Evolutionary conservation across 176 grass and related monocot genomes (phyloP).

Genomic region (Eragrostis curvula): DNA sequence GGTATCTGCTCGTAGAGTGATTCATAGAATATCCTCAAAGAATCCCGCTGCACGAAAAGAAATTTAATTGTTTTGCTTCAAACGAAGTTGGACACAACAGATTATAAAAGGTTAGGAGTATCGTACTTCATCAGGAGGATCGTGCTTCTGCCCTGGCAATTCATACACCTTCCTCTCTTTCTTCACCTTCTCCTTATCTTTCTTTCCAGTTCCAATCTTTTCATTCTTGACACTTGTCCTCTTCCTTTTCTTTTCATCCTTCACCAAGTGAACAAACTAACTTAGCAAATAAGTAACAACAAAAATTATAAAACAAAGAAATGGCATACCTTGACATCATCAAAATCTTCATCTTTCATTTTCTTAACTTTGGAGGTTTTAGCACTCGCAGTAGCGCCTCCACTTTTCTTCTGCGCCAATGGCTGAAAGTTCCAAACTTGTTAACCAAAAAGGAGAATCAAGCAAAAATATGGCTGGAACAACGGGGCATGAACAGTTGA

Average conservation of each 20-base stretch:
- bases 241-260: slow-evolving; percentile 56
- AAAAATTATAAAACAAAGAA: slow-evolving; percentile 1
- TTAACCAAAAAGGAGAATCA: background rate
- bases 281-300: slow-evolving; percentile 31
- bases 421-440: slow-evolving; percentile 34
- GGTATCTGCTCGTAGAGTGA: slow-evolving; percentile 84
- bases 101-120: slow-evolving; percentile 32
- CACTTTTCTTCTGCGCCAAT: slow-evolving; percentile 36
- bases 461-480: slow-evolving; percentile 17
- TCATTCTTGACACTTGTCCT: slow-evolving; percentile 29
- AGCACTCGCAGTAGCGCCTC: slow-evolving; percentile 5
- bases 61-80: slow-evolving; percentile 13
- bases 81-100: background rate
- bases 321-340: slow-evolving; percentile 50
- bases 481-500: background rate
- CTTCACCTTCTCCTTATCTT: slow-evolving; percentile 48
- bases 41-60: slow-evolving; percentile 75
- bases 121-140: slow-evolving; percentile 87
- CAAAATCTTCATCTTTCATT: slow-evolving; percentile 48
- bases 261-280: slow-evolving; percentile 35
- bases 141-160: slow-evolving; percentile 94
- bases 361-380: slow-evolving; percentile 54
- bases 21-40: slow-evolving; percentile 96
- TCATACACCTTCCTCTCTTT: slow-evolving; percentile 78
- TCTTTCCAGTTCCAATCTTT: slow-evolving; percentile 26